Conservation (phyloP, 148 eudicot genomes). For the Rhododendron williamsianum region DNA sequence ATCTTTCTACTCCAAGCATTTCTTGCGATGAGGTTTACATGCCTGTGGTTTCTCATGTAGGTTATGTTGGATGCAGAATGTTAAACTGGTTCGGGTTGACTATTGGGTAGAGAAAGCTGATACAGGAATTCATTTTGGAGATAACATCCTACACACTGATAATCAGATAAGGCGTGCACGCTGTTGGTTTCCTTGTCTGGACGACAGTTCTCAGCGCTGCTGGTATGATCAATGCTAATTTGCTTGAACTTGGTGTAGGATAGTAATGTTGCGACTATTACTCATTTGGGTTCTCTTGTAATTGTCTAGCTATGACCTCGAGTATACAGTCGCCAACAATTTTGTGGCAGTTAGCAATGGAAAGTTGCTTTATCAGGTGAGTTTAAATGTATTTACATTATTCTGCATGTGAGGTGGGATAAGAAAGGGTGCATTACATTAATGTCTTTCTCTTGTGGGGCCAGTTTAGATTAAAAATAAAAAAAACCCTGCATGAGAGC, state of each 20-base stretch:
- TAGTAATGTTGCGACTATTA: not conserved
- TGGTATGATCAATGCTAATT: constrained; percentile 45
- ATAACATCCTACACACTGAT: constrained; percentile 70
- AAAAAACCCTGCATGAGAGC: not conserved
- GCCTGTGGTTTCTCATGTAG: constrained; percentile 66
- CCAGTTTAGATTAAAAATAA: too few relatives aligned
- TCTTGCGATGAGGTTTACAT: constrained; percentile 37
- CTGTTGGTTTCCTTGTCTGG: constrained; percentile 99
- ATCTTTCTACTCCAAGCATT: not conserved
- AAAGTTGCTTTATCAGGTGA: constrained; percentile 85
- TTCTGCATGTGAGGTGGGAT: not conserved
- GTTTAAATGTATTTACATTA: constrained; percentile 1
- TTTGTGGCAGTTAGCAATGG: constrained; percentile 93
- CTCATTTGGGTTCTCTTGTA: constrained; percentile 14
- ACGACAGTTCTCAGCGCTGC: constrained; percentile 80
- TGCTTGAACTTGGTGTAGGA: not conserved
- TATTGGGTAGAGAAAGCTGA: constrained; percentile 98
- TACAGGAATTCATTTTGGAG: constrained; percentile 88
- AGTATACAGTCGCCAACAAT: constrained; percentile 83
- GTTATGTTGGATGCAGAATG: constrained; percentile 92
- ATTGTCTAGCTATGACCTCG: constrained; percentile 77
- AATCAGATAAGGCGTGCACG: constrained; percentile 95
- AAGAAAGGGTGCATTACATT: not conserved
- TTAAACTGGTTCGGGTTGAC: constrained; percentile 71
- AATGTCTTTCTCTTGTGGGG: not conserved